Evolutionary conservation across 306 rosid species (phyloP), one percentile per base, ranked within the genome.

Genomic region (Fragaria iinumae): DNA sequence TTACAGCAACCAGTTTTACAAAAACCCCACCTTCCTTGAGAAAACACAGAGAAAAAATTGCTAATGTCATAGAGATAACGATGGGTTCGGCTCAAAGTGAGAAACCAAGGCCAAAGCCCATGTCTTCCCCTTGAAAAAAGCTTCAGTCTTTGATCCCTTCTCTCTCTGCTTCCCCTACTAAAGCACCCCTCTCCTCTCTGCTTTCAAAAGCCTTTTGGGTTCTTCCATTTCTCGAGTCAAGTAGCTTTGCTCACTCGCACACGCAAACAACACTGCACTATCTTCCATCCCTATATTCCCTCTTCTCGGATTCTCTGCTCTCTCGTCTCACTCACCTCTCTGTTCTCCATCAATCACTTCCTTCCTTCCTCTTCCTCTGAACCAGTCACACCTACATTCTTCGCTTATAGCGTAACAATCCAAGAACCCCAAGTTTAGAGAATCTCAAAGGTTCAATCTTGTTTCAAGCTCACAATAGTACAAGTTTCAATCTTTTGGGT

Each of bases 111-210:
- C 41, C 18, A 59, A 57, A 44, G 27, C 56, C 77, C 77, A 74
- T 69, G 77, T 25, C 44, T 74, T 74, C 0, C 4, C 36, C 25
- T 49, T 45, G n/a, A 25, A 48, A 60, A 62, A 43, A 43, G 59
- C 59, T 27, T 72, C 27, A 6, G 55, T 49, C 55, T 11, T 72
- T 57, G 32, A 75, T 72, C 67, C 52, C 71, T 60, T 73, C 74
- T 68, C 80, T 14, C 52, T 21, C 11, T 16, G 5, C 38, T 3
- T 9, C 64, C 64, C 0, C 77, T 73, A 65, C 50, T 81, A 83
- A 81, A 74, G 66, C 86, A 81, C 85, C 82, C 44, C 39, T 18
- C 38, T 11, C 48, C 12, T 44, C 48, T 32, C 27, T 48, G n/a
- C 43, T 47, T 52, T 45, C 49, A 71, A 11, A 18, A 48, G 57